Conservation (phyloP, 306 rosid genomes). For the Lablab purpureus region DNA sequence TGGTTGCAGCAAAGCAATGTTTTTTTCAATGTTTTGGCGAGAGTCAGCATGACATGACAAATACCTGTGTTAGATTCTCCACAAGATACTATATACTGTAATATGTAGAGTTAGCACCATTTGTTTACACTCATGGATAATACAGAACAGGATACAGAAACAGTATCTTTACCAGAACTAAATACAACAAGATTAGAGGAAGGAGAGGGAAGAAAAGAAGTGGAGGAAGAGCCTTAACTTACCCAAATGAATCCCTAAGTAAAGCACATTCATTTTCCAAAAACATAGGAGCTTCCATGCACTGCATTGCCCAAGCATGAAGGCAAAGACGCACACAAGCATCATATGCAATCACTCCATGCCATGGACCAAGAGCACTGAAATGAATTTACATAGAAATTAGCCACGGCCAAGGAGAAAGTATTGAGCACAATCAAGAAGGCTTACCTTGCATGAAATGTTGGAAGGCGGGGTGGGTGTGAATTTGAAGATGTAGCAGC, state of each 20-base stretch:
- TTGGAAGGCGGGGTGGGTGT: constrained; percentile 77
- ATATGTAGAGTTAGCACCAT: not conserved
- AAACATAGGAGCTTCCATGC: constrained; percentile 98
- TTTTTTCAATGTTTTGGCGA: not conserved
- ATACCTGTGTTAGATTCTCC: constrained; percentile 13
- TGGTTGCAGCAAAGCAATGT: not conserved
- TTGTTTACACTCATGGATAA: not conserved
- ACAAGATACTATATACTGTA: constrained; percentile 15
- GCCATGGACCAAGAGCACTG: constrained; percentile 98
- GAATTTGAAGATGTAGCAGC: constrained; percentile 66
- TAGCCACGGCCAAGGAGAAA: constrained; percentile 42
- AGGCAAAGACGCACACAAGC: constrained; percentile 98
- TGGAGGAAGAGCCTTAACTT: constrained; percentile 51
- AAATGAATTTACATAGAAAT: constrained; percentile 46
- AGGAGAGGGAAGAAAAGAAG: constrained; percentile 9
- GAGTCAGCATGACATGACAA: constrained; percentile 1
- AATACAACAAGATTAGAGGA: constrained; percentile 22
- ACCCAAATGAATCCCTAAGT: constrained; percentile 91
- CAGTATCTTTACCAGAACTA: not conserved
- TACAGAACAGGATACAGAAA: not conserved
- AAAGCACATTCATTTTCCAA: constrained; percentile 92
- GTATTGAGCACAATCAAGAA: constrained; percentile 36
- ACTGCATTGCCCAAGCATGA: constrained; percentile 99
- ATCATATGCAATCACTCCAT: constrained; percentile 89
- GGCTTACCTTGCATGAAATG: constrained; percentile 89